Evolutionary conservation across 306 rosid genomes (phyloP).

Genomic region (Oxytropis ochrocephala): DNA sequence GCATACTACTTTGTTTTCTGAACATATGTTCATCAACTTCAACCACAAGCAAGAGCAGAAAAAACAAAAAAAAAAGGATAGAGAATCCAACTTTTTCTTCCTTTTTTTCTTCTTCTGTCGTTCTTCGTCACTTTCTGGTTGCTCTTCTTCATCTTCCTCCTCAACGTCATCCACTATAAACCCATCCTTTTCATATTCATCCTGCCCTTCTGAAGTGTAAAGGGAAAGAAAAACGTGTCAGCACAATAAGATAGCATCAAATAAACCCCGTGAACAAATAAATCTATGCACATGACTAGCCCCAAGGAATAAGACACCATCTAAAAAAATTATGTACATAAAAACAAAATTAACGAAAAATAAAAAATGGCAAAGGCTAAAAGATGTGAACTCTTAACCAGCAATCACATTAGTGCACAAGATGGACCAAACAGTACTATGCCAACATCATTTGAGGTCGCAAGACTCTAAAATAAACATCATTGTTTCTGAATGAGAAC

Average conservation of each 20-base stretch:
- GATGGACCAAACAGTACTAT: background rate
- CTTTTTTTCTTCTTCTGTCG: conserved; percentile 89
- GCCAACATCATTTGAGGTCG: background rate
- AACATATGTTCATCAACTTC: background rate
- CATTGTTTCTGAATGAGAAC: background rate
- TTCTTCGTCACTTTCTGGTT: conserved; percentile 81
- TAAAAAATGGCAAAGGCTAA: background rate
- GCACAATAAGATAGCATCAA: background rate
- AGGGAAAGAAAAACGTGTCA: background rate
- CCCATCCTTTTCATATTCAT: conserved; percentile 96
- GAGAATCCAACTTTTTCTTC: conserved; percentile 68
- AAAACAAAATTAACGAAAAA: too few relatives aligned
- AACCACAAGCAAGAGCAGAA: background rate
- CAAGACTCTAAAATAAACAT: background rate
- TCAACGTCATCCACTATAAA: conserved; percentile 89
- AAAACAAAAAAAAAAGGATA: background rate
- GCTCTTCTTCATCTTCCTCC: conserved; percentile 87
- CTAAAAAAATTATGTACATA: background rate
- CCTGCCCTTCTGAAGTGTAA: conserved; percentile 63
- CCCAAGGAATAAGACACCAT: background rate
- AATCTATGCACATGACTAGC: background rate
- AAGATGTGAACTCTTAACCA: background rate
- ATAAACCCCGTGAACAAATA: background rate
- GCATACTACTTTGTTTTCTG: background rate
- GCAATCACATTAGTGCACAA: background rate